Conservation (phyloP, 1,139 yeast species). For the Kurtzmaniella quercitrusa region DNA sequence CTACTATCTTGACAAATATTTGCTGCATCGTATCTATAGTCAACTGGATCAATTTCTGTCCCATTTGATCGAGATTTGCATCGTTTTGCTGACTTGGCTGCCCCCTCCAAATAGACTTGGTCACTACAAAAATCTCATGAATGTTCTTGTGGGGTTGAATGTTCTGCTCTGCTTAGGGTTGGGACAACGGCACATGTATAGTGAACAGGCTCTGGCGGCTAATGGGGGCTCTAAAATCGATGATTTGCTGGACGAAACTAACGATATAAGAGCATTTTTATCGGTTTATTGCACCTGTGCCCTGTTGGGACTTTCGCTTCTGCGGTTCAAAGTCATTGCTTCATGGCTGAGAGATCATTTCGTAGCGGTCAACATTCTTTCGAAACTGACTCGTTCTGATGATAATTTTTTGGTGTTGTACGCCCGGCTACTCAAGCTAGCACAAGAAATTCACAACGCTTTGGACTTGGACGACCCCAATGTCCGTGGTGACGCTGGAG, state of each 20-base stretch:
- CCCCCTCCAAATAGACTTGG: constrained; percentile 48
- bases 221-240: constrained; percentile 5
- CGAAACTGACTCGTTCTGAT: constrained; percentile 20
- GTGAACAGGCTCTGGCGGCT: constrained; percentile 8
- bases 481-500: neutral
- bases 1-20: constrained; percentile 41
- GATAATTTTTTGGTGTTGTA: constrained; percentile 38
- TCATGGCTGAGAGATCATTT: constrained; percentile 43
- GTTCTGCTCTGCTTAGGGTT: constrained; percentile 47
- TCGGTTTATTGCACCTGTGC: constrained; percentile 50
- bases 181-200: constrained; percentile 23
- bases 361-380: constrained; percentile 26
- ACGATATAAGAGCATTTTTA: constrained; percentile 37
- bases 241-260: constrained; percentile 31
- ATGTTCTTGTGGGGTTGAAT: constrained; percentile 40
- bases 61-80: constrained; percentile 38
- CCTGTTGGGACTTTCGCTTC: constrained; percentile 44
- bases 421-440: constrained; percentile 35
- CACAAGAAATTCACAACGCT: constrained; percentile 35
- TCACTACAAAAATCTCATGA: constrained; percentile 48
- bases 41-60: constrained; percentile 39
- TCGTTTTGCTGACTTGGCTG: constrained; percentile 47
- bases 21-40: constrained; percentile 41
- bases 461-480: constrained; percentile 5
- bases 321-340: constrained; percentile 43